Evolutionary conservation across 805 yeast genomes (phyloP).

Genomic region (Wickerhamiella hasegawae): DNA sequence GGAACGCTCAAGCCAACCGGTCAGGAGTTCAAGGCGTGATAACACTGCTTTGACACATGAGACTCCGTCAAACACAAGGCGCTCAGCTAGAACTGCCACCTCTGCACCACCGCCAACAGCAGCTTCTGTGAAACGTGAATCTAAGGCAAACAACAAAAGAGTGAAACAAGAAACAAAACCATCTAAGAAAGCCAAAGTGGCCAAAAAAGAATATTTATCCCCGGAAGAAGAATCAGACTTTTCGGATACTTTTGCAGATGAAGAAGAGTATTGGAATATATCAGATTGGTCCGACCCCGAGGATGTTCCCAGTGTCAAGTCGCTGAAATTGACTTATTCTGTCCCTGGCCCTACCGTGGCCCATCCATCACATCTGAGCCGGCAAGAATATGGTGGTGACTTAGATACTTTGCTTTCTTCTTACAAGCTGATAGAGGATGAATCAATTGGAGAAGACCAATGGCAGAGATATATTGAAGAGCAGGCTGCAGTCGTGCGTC

Average conservation of each 20-base stretch:
- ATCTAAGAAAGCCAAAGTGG: background rate
- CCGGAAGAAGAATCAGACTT: background rate
- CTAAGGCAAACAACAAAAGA: background rate
- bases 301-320: background rate
- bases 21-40: background rate
- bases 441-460: conserved; percentile 45
- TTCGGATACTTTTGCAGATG: background rate
- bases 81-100: background rate
- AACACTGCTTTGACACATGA: background rate
- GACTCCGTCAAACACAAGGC: background rate
- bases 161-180: conserved; percentile 7
- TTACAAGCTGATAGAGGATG: conserved; percentile 38
- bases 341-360: conserved; percentile 34
- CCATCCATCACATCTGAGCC: conserved; percentile 41
- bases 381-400: conserved; percentile 27
- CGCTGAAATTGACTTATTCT: background rate
- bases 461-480: conserved; percentile 33
- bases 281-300: background rate
- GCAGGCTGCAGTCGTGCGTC: conserved; percentile 31
- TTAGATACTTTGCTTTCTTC: conserved; percentile 36
- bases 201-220: background rate
- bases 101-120: background rate
- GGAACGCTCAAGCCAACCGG: too few relatives aligned
- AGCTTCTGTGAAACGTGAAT: background rate
- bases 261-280: background rate